Evolutionary conservation across 495 filamentous ascomycete species (phyloP).

Genomic region (Penicillium flavigenum): DNA sequence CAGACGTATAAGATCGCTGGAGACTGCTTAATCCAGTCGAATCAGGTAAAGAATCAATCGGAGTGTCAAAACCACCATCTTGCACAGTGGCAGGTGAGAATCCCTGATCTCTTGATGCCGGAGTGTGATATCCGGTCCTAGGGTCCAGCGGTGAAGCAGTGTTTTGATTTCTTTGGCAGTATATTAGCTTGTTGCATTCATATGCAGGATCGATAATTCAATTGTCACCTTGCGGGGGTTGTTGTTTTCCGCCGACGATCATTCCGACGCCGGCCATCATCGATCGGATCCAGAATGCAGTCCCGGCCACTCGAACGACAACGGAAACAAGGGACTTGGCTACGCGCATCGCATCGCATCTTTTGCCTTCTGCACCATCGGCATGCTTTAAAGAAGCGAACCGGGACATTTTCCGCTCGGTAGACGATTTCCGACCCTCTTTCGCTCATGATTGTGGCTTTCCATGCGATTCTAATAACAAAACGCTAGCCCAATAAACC

Average conservation of each 20-base stretch:
- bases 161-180: constrained; percentile 21
- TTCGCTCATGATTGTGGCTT: constrained; percentile 23
- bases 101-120: constrained; percentile 33
- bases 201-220: neutral
- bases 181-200: constrained; percentile 11
- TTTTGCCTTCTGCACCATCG: constrained; percentile 45
- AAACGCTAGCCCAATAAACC: neutral
- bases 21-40: constrained; percentile 22
- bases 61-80: constrained; percentile 27
- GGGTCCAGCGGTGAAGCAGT: constrained; percentile 30
- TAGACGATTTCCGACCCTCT: constrained; percentile 38
- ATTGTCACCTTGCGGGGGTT: constrained; percentile 27
- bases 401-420: constrained; percentile 36
- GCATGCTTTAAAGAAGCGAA: constrained; percentile 45
- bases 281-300: constrained; percentile 43
- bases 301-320: constrained; percentile 41
- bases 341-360: constrained; percentile 46
- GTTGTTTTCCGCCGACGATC: constrained; percentile 30
- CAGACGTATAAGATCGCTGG: constrained; percentile 28
- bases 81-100: constrained; percentile 30
- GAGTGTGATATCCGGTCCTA: constrained; percentile 30
- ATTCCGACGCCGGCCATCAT: constrained; percentile 29
- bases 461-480: neutral
- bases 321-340: constrained; percentile 43
- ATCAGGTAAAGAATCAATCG: constrained; percentile 33